Conservation (phyloP, 345 rosid genomes). For the Eucalyptus erythrocorys region DNA sequence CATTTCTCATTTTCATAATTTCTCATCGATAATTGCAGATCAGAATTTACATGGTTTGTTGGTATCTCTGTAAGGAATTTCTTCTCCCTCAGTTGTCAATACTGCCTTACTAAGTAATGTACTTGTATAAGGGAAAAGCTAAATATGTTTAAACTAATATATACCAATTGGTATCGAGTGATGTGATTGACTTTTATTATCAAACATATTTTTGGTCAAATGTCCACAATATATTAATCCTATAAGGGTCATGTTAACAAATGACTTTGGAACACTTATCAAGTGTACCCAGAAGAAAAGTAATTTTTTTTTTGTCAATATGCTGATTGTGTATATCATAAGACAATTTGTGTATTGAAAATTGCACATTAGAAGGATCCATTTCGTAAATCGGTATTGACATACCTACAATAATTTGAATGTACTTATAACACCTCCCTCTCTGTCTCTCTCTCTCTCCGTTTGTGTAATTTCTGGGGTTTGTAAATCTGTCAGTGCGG, state of each 20-base stretch:
- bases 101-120: background rate
- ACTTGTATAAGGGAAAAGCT: background rate
- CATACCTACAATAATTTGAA: background rate
- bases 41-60: background rate
- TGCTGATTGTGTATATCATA: background rate
- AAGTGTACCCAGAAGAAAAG: background rate
- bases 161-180: background rate
- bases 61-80: background rate
- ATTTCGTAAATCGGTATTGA: background rate
- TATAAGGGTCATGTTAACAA: background rate
- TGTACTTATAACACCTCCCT: background rate
- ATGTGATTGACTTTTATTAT: background rate
- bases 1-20: background rate
- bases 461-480: slow-evolving; percentile 3
- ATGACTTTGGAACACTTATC: background rate
- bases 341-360: background rate
- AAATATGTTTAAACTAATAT: background rate
- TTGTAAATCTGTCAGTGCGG: slow-evolving; percentile 20
- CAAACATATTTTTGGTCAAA: background rate
- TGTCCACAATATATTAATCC: background rate
- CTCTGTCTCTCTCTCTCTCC: background rate
- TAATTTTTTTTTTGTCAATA: background rate
- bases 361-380: background rate
- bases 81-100: background rate
- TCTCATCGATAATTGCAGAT: background rate